These are phyloP conservation scores for Suillus sp. DNA, from an alignment of 768 basidiomycete genomes.

Conservation along the genomic window DNA sequence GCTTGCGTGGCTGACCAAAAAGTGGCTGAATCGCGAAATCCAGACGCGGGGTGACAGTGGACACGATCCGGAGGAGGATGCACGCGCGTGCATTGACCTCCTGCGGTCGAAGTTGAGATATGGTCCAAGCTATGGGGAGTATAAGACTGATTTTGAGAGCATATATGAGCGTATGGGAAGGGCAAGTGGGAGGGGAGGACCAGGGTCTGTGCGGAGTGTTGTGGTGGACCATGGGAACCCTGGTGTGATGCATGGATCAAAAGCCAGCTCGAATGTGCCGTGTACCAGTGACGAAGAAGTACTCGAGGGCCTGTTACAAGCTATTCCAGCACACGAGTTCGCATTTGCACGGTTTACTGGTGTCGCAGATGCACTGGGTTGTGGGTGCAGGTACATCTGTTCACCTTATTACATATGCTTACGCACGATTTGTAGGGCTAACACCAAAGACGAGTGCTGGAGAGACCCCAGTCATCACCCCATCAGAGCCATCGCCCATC, in stretches of 20 bases:
- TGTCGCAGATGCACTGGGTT: constrained; percentile 78
- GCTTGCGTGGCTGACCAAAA: constrained; percentile 94
- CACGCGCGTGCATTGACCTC: constrained; percentile 83
- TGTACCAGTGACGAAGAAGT: constrained; percentile 82
- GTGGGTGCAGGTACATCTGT: constrained; percentile 46
- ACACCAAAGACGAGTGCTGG: constrained; percentile 50
- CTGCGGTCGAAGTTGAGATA: constrained; percentile 78
- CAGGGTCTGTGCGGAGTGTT: constrained; percentile 53
- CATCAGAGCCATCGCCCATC: constrained; percentile 38
- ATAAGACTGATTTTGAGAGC: constrained; percentile 80
- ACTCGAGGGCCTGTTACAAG: constrained; percentile 62
- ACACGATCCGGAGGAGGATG: constrained; percentile 95
- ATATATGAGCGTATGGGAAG: constrained; percentile 86
- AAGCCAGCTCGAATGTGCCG: constrained; percentile 73
- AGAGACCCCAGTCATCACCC: constrained; percentile 34
- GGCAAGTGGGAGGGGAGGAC: constrained; percentile 42
- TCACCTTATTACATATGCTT: background rate
- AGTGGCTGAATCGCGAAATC: constrained; percentile 90
- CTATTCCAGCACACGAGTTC: constrained; percentile 72
- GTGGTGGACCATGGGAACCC: constrained; percentile 90
- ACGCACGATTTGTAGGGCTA: constrained; percentile 48
- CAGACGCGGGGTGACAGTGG: constrained; percentile 83
- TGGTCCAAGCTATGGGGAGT: constrained; percentile 83
- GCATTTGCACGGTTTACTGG: constrained; percentile 83
- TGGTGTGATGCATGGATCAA: constrained; percentile 78